These are phyloP conservation scores for Pyracantha coccinea DNA, from an alignment of 331 rosid species.

Conservation along the genomic window DNA sequence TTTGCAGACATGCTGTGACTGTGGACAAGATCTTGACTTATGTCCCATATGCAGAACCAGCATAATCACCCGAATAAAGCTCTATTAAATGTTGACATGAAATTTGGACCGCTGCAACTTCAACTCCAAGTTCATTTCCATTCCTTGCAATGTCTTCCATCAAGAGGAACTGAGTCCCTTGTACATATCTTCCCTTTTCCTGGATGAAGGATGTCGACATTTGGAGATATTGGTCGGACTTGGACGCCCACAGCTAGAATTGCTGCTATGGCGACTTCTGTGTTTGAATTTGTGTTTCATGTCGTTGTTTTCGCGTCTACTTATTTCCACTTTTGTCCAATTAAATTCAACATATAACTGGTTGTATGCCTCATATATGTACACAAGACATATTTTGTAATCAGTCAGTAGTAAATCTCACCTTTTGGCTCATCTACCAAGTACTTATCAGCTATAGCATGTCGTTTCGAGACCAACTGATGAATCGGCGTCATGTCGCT, in stretches of 20 bases:
- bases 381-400: not conserved
- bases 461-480: not conserved
- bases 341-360: not conserved
- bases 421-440: not conserved
- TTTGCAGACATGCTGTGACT: constrained; percentile 85
- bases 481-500: not conserved
- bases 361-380: not conserved
- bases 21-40: constrained; percentile 62
- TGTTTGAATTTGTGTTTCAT: not conserved
- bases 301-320: not conserved
- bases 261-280: not conserved
- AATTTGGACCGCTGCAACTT: constrained; percentile 9
- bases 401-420: not conserved
- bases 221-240: not conserved
- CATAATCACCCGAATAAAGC: constrained; percentile 65
- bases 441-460: not conserved
- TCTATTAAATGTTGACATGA: constrained; percentile 37
- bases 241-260: not conserved
- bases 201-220: not conserved
- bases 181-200: constrained; percentile 38
- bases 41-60: constrained; percentile 87
- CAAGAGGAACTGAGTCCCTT: not conserved
- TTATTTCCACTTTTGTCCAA: not conserved
- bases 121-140: constrained; percentile 5
- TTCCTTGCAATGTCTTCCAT: constrained; percentile 12